phyloP scores from a whole-genome alignment of 1,284 basidiomycete genomes.

The Ustilago lituana region DNA sequence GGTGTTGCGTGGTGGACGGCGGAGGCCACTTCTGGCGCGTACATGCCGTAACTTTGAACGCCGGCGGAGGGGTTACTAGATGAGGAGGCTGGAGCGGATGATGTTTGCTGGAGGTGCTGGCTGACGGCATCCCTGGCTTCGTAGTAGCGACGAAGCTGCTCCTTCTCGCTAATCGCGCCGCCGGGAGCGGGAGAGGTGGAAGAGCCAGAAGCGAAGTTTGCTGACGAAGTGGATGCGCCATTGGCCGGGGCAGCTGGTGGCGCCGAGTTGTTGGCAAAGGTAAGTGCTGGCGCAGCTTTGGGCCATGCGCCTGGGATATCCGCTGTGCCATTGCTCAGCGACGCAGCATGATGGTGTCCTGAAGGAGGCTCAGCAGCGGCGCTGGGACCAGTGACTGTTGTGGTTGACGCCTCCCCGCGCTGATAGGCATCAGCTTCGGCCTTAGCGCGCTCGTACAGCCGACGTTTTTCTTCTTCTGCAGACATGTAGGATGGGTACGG shows the following conservation, averaged over 20 bases:
- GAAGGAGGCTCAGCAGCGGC: background rate
- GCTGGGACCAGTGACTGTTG: background rate
- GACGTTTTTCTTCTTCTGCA: slow-evolving; percentile 56
- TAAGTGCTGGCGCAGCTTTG: background rate
- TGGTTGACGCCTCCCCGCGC: slow-evolving; percentile 21
- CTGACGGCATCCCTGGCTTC: slow-evolving; percentile 54
- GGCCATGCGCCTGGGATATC: slow-evolving; percentile 25
- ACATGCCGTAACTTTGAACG: slow-evolving; percentile 7
- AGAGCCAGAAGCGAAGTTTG: background rate
- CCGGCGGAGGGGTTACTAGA: no score
- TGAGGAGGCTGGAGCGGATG: background rate
- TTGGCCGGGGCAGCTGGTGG: background rate
- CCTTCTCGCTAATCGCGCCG: slow-evolving; percentile 42
- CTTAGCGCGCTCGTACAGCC: slow-evolving; percentile 55
- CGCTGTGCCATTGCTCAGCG: slow-evolving; percentile 13
- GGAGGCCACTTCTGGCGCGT: slow-evolving; percentile 33
- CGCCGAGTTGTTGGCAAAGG: background rate
- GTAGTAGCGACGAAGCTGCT: slow-evolving; percentile 56
- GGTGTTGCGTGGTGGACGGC: slow-evolving; percentile 39
- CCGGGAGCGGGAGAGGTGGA: background rate
- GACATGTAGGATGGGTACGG: slow-evolving; percentile 49
- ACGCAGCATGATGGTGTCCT: slow-evolving; percentile 14
- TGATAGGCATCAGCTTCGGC: slow-evolving; percentile 48
- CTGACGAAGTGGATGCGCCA: background rate
- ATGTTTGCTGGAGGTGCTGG: slow-evolving; percentile 24